A percentile compares a stretch with the other conserved stretches of the same genome.
These are phyloP conservation scores for Backusella tuberculispora DNA, from an alignment of 192 early-diverging fungal genomes.

Conservation along the genomic window DNA sequence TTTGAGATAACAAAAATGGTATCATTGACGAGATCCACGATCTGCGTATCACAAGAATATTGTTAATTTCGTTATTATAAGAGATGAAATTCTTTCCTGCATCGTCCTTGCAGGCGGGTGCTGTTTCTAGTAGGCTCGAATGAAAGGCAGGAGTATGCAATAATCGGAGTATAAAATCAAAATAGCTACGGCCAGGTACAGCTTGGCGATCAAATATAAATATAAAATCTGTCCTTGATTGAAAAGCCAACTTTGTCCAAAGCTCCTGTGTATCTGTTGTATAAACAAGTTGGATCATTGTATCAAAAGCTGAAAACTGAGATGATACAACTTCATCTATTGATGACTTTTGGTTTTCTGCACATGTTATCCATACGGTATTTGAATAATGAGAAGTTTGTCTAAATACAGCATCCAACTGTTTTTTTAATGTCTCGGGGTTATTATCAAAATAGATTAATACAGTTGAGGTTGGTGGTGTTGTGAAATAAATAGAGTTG, in stretches of 20 bases:
- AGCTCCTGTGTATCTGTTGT: not conserved
- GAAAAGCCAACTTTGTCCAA: not conserved
- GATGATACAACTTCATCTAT: not conserved
- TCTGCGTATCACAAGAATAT: not conserved
- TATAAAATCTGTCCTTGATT: conserved; percentile 2
- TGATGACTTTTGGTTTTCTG: not conserved
- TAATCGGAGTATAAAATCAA: conserved; percentile 45
- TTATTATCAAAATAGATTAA: not conserved
- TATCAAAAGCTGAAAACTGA: not conserved
- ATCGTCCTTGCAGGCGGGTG: not conserved
- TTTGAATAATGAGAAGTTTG: not conserved
- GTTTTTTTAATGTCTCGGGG: not conserved
- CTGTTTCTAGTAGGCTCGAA: conserved; percentile 44
- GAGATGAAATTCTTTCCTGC: conserved; percentile 11
- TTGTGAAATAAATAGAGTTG: not conserved
- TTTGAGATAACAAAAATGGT: not conserved
- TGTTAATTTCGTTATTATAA: conserved; percentile 18
- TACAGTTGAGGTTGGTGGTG: not conserved
- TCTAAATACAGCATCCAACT: not conserved
- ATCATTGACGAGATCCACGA: not conserved
- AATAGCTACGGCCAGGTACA: conserved; percentile 31
- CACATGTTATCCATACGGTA: not conserved
- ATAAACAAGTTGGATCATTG: not conserved
- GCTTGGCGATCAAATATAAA: conserved; percentile 12
- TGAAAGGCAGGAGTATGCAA: conserved; percentile 47